These are phyloP conservation scores for Alloteropsis angusta DNA, from an alignment of 202 grass and related monocot genomes.

Conservation along the genomic window DNA sequence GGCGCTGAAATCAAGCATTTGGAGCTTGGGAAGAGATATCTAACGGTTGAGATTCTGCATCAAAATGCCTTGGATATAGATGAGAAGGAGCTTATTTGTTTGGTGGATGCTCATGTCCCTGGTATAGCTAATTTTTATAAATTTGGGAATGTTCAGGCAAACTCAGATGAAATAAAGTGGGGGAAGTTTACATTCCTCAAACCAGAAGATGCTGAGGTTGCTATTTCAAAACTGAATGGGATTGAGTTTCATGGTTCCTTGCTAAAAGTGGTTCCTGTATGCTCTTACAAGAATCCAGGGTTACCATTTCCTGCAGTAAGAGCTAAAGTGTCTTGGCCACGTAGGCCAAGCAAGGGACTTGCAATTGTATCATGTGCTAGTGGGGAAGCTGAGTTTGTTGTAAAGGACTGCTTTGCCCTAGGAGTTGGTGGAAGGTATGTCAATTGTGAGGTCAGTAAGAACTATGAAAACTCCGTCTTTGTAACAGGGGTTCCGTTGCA, in stretches of 20 bases:
- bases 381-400: conserved; percentile 61
- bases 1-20: conserved; percentile 97
- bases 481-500: conserved; percentile 52
- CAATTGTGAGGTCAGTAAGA: conserved; percentile 59
- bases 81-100: conserved; percentile 70
- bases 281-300: conserved; percentile 28
- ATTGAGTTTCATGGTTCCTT: conserved; percentile 60
- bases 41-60: conserved; percentile 77
- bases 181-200: conserved; percentile 77
- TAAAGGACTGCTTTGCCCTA: conserved; percentile 52
- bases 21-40: conserved; percentile 65
- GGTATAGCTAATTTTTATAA: conserved; percentile 59
- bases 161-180: conserved; percentile 58
- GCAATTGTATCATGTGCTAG: conserved; percentile 52
- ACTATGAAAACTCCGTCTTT: conserved; percentile 55
- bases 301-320: conserved; percentile 75
- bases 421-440: conserved; percentile 55
- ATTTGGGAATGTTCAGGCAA: conserved; percentile 27
- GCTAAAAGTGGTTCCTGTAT: conserved; percentile 54
- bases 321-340: conserved; percentile 74
- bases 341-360: conserved; percentile 49
- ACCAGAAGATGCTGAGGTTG: conserved; percentile 59
- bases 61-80: conserved; percentile 48
- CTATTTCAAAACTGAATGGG: conserved; percentile 57
- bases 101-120: conserved; percentile 46